A percentile compares a stretch with the other conserved stretches of the same genome.
phyloP scores from a whole-genome alignment of 1,139 yeast genomes.

The Yamadazyma sp. region DNA sequence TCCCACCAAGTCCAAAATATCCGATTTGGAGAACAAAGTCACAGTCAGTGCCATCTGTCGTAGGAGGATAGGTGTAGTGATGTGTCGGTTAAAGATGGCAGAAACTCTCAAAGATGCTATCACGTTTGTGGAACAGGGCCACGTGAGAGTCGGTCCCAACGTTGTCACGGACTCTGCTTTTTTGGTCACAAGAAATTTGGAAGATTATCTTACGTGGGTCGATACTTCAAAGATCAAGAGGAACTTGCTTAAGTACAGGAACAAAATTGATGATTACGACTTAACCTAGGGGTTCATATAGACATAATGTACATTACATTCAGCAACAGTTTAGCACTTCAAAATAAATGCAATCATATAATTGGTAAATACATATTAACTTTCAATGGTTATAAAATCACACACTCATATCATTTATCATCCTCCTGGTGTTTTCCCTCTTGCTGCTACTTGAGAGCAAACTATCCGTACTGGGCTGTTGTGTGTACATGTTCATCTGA shows the following conservation, averaged over 20 bases:
- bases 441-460: constrained; percentile 46
- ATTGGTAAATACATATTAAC: background rate
- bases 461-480: constrained; percentile 20
- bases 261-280: constrained; percentile 78
- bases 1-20: constrained; percentile 82
- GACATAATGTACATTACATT: constrained; percentile 12
- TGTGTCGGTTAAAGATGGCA: constrained; percentile 95
- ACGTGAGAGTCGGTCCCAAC: constrained; percentile 95
- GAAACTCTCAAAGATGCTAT: constrained; percentile 87
- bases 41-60: constrained; percentile 92
- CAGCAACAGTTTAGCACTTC: too few relatives aligned
- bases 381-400: too few relatives aligned
- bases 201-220: constrained; percentile 97
- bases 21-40: constrained; percentile 86
- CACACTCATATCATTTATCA: constrained; percentile 33
- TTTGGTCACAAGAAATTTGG: constrained; percentile 87
- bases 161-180: constrained; percentile 95
- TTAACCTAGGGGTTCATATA: constrained; percentile 36
- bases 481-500: constrained; percentile 6
- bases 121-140: constrained; percentile 93
- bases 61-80: constrained; percentile 88
- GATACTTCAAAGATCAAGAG: constrained; percentile 91
- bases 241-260: constrained; percentile 84
- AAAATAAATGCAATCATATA: too few relatives aligned
- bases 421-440: constrained; percentile 43